Evolutionary conservation across 768 basidiomycete genomes (phyloP).

Genomic region (Strobilomyces dryophilus): DNA sequence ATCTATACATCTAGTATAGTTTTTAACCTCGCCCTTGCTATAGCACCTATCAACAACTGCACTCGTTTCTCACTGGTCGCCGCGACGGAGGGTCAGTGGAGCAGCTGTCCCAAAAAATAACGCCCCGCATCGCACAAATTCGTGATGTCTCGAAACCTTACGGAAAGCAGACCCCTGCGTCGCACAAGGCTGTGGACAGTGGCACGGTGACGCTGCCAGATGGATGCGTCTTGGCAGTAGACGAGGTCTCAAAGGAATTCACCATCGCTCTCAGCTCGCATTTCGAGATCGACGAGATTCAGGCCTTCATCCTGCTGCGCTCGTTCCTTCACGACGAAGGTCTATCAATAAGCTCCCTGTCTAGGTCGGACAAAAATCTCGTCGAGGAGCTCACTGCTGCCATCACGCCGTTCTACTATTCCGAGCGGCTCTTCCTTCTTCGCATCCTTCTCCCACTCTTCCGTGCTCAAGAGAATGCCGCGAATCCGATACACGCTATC

Average conservation of each 20-base stretch:
- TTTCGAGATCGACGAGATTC: conserved; percentile 76
- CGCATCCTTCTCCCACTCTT: conserved; percentile 73
- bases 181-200: conserved; percentile 60
- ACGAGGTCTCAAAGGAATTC: conserved; percentile 66
- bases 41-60: conserved; percentile 65
- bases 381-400: conserved; percentile 46
- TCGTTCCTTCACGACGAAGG: conserved; percentile 80
- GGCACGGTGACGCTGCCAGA: conserved; percentile 68
- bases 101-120: conserved; percentile 56
- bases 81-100: conserved; percentile 56
- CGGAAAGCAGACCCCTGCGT: conserved; percentile 63
- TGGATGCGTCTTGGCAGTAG: conserved; percentile 57
- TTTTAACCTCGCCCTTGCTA: conserved; percentile 2
- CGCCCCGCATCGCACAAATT: conserved; percentile 54
- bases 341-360: conserved; percentile 46
- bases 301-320: conserved; percentile 69
- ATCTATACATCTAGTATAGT: neutral
- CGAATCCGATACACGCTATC: conserved; percentile 50
- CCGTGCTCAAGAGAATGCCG: conserved; percentile 58
- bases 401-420: conserved; percentile 78
- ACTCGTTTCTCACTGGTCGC: conserved; percentile 53
- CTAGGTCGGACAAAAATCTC: conserved; percentile 38
- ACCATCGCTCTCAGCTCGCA: conserved; percentile 66
- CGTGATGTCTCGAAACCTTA: conserved; percentile 59
- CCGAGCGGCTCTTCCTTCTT: conserved; percentile 69